Percentiles rank a stretch among this genome's conserved stretches.
Conservation (phyloP, 108 stramenopile genomes). For the Nannochloropsis granulata region DNA sequence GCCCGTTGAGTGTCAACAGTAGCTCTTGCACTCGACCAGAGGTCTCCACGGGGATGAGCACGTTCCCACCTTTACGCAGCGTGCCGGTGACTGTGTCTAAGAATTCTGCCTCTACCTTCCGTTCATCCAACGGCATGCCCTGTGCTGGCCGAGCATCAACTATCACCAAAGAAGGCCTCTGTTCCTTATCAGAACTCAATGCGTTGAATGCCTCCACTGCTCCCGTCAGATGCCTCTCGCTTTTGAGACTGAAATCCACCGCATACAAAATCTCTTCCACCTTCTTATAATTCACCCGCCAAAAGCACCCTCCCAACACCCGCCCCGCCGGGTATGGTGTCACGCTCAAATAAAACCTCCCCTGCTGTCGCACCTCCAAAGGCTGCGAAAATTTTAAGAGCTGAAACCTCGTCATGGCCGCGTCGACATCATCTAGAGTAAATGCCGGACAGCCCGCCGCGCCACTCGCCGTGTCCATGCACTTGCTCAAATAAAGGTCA, state of each 20-base stretch:
- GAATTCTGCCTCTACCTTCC: neutral
- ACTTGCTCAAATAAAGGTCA: conserved; percentile 53
- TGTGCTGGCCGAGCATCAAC: neutral
- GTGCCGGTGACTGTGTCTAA: conserved; percentile 47
- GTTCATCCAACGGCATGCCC: neutral
- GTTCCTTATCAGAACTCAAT: neutral
- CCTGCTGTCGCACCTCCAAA: conserved; percentile 37
- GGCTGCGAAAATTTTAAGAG: conserved; percentile 78
- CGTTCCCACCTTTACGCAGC: conserved; percentile 71
- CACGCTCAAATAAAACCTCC: conserved; percentile 31
- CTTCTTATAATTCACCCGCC: neutral
- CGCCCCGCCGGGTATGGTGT: conserved; percentile 69
- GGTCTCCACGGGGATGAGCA: conserved; percentile 73
- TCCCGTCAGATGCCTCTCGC: conserved; percentile 55
- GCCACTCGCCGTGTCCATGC: neutral
- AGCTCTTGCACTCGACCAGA: conserved; percentile 70
- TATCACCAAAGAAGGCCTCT: neutral
- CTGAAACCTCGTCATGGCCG: conserved; percentile 46
- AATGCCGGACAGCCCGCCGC: conserved; percentile 25
- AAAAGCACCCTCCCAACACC: conserved; percentile 64
- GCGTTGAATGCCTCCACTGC: conserved; percentile 39
- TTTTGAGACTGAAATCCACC: conserved; percentile 39
- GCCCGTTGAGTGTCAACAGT: conserved; percentile 52
- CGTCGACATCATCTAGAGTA: conserved; percentile 70
- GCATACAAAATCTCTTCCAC: neutral